A percentile compares a stretch with the other conserved stretches of the same genome.
Conservation (phyloP, 2,329 filamentous ascomycete species). For the Didymella lethalis region DNA sequence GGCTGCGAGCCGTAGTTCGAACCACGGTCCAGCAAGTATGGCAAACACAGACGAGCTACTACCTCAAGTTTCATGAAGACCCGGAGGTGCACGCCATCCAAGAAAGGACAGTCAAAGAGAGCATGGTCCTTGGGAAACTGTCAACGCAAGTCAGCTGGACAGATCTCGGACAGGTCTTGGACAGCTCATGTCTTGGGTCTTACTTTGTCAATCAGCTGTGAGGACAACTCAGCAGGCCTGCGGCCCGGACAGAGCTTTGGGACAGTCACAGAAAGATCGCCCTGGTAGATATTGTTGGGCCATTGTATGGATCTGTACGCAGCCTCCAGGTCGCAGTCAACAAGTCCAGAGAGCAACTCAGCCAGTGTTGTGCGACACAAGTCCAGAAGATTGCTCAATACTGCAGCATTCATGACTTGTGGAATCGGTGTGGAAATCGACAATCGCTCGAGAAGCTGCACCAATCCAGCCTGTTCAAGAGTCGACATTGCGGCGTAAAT, state of each 20-base stretch:
- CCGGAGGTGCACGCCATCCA: constrained; percentile 69
- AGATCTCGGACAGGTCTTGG: too few species aligned
- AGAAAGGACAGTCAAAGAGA: constrained; percentile 69
- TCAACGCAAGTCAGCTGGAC: too few species aligned
- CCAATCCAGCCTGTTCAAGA: constrained; percentile 13
- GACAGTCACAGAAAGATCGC: constrained; percentile 40
- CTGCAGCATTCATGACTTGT: constrained; percentile 5
- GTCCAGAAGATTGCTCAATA: constrained; percentile 39
- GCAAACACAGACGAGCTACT: constrained; percentile 67
- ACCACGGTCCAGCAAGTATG: constrained; percentile 66
- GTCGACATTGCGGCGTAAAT: constrained; percentile 9
- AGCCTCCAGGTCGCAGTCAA: constrained; percentile 24
- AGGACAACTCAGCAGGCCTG: constrained; percentile 28
- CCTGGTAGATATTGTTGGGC: constrained; percentile 43
- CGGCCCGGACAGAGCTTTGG: constrained; percentile 38
- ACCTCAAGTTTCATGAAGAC: constrained; percentile 71
- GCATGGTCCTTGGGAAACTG: constrained; percentile 73
- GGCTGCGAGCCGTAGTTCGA: constrained; percentile 64
- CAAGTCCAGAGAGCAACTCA: constrained; percentile 24
- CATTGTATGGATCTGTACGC: constrained; percentile 40
- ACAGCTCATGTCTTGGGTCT: background rate
- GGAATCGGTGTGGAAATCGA: background rate
- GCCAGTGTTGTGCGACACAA: constrained; percentile 37
- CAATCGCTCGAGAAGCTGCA: constrained; percentile 6
- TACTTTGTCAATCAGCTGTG: constrained; percentile 38